Conservation (phyloP, 169 alveolate species). For the Plasmodium gaboni region DNA sequence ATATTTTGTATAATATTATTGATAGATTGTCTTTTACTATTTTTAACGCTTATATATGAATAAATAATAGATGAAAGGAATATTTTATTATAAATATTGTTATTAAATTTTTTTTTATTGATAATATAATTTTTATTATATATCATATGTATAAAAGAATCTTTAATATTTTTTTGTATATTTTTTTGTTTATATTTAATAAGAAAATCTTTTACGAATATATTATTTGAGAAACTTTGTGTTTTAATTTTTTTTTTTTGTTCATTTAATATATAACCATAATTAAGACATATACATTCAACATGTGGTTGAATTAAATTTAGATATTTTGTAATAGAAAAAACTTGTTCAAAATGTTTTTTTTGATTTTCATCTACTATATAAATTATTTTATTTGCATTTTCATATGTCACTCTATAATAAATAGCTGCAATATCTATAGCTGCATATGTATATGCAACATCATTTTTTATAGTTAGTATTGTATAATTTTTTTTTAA, state of each 20-base stretch:
- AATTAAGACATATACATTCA: conserved; percentile 53
- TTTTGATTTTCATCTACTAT: conserved; percentile 81
- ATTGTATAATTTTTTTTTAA: conserved; percentile 36
- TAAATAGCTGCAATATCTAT: conserved; percentile 82
- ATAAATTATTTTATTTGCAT: conserved; percentile 81
- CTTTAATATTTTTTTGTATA: neutral
- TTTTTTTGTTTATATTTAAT: neutral
- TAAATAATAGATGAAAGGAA: conserved; percentile 38
- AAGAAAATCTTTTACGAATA: conserved; percentile 35
- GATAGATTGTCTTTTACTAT: conserved; percentile 37
- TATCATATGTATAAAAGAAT: neutral
- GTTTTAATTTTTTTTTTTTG: conserved; percentile 65
- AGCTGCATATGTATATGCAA: conserved; percentile 83
- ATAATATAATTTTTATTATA: neutral
- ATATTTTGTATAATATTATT: conserved; percentile 7
- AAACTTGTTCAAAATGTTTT: conserved; percentile 80
- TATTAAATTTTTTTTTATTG: neutral
- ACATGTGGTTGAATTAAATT: neutral
- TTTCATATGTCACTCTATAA: conserved; percentile 77
- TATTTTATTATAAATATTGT: conserved; percentile 10
- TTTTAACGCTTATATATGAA: conserved; percentile 65
- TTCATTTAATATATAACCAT: conserved; percentile 61
- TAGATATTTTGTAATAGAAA: conserved; percentile 40
- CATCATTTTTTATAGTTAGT: conserved; percentile 76
- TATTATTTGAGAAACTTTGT: conserved; percentile 33